Conservation (phyloP, 192 early-diverging fungal genomes). For the Backusella circina region DNA sequence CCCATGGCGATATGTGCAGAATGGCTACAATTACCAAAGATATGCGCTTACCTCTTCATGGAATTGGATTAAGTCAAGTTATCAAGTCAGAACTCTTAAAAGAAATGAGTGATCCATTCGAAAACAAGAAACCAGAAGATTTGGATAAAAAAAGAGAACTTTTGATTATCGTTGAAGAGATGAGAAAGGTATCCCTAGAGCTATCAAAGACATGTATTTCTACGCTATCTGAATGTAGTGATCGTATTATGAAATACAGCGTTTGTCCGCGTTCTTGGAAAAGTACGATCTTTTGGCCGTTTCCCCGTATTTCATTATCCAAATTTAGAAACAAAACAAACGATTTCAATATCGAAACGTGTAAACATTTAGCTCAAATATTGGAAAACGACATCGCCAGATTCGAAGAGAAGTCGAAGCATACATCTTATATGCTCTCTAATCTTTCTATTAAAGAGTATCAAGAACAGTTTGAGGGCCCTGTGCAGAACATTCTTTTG, state of each 20-base stretch:
- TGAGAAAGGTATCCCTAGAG: background rate
- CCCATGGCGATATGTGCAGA: conserved; percentile 14
- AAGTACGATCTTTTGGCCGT: conserved; percentile 2
- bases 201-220: background rate
- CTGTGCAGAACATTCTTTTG: background rate
- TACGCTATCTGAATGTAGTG: background rate
- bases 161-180: background rate
- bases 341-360: background rate
- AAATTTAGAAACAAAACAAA: background rate
- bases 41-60: conserved; percentile 19
- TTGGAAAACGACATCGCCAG: background rate
- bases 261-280: background rate
- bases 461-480: conserved; percentile 1
- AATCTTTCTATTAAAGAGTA: background rate
- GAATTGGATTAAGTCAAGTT: conserved; percentile 20
- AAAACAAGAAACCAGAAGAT: background rate
- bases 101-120: background rate
- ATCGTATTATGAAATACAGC: background rate
- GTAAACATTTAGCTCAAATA: background rate
- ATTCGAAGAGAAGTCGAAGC: background rate
- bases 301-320: background rate
- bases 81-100: conserved; percentile 3
- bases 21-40: conserved; percentile 14
- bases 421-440: background rate
- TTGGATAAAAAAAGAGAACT: background rate